Conservation (phyloP, 2,329 filamentous ascomycete genomes). For the Aspergillus unguis region DNA sequence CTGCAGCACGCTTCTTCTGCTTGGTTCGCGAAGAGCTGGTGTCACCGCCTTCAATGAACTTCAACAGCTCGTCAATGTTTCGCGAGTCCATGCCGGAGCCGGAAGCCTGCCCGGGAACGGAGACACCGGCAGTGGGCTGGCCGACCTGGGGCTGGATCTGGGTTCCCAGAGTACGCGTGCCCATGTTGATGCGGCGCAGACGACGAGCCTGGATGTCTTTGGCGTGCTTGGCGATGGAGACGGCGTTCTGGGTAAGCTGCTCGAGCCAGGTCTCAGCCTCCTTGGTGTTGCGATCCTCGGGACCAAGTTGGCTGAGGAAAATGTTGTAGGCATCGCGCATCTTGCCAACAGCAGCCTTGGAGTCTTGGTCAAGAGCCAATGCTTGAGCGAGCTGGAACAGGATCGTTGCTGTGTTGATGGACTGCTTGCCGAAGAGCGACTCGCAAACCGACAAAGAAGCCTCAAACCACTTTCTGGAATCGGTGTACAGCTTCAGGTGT, state of each 20-base stretch:
- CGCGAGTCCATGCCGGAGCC: slow-evolving; percentile 62
- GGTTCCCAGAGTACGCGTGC: slow-evolving; percentile 54
- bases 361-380: slow-evolving; percentile 90
- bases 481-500: slow-evolving; percentile 87
- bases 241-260: slow-evolving; percentile 92
- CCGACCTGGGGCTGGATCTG: slow-evolving; percentile 63
- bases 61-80: slow-evolving; percentile 88
- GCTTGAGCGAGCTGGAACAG: slow-evolving; percentile 97
- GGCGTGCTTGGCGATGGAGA: slow-evolving; percentile 88
- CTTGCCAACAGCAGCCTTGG: slow-evolving; percentile 81
- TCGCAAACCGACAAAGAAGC: slow-evolving; percentile 86
- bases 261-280: slow-evolving; percentile 96
- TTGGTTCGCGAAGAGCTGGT: slow-evolving; percentile 38
- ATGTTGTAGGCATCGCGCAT: slow-evolving; percentile 98
- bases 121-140: slow-evolving; percentile 53
- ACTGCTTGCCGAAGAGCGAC: slow-evolving; percentile 80
- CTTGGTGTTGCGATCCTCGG: slow-evolving; percentile 95
- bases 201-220: slow-evolving; percentile 78
- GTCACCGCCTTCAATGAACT: slow-evolving; percentile 80
- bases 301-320: slow-evolving; percentile 80
- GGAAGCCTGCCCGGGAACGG: slow-evolving; percentile 36
- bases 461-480: slow-evolving; percentile 96
- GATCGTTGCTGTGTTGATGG: slow-evolving; percentile 88
- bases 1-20: slow-evolving; percentile 45
- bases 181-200: slow-evolving; percentile 68